Evolutionary conservation across 768 basidiomycete species (phyloP).

Genomic region (Gymnopilus junonius): DNA sequence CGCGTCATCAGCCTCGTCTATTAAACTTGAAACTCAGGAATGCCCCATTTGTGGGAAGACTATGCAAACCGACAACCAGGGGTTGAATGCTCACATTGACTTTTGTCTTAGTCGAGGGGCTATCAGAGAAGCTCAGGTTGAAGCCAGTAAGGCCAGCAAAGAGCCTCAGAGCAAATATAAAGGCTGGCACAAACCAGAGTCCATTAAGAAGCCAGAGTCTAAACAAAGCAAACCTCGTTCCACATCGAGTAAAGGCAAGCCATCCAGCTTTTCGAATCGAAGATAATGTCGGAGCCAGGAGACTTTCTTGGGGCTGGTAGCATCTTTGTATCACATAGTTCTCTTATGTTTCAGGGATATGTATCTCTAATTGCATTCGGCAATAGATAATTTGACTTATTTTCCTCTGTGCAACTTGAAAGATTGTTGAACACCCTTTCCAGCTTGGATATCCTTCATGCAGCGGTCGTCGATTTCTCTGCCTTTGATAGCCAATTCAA

Average conservation of each 20-base stretch:
- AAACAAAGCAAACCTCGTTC: conserved; percentile 4
- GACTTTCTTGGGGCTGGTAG: neutral
- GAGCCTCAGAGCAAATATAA: conserved; percentile 13
- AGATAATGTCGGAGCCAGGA: neutral
- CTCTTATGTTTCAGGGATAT: conserved; percentile 8
- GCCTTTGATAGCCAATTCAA: conserved; percentile 59
- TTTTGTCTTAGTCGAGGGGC: conserved; percentile 83
- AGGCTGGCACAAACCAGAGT: conserved; percentile 24
- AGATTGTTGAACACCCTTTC: conserved; percentile 75
- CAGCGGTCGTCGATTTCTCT: conserved; percentile 72
- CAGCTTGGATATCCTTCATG: conserved; percentile 74
- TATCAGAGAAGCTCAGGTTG: conserved; percentile 70
- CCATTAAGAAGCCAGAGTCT: conserved; percentile 9
- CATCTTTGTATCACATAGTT: neutral
- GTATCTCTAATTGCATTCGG: conserved; percentile 18
- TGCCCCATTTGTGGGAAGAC: conserved; percentile 78
- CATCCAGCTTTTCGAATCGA: conserved; percentile 15
- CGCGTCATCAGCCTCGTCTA: neutral
- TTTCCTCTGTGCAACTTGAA: conserved; percentile 77
- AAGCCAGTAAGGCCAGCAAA: conserved; percentile 29
- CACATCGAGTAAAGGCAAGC: conserved; percentile 9
- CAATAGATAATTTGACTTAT: conserved; percentile 17
- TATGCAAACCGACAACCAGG: conserved; percentile 72
- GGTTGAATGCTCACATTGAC: conserved; percentile 87
- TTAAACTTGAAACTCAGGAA: conserved; percentile 36